These are phyloP conservation scores for Diplodia mutila DNA, from an alignment of 2,329 filamentous ascomycete species.

Conservation along the genomic window DNA sequence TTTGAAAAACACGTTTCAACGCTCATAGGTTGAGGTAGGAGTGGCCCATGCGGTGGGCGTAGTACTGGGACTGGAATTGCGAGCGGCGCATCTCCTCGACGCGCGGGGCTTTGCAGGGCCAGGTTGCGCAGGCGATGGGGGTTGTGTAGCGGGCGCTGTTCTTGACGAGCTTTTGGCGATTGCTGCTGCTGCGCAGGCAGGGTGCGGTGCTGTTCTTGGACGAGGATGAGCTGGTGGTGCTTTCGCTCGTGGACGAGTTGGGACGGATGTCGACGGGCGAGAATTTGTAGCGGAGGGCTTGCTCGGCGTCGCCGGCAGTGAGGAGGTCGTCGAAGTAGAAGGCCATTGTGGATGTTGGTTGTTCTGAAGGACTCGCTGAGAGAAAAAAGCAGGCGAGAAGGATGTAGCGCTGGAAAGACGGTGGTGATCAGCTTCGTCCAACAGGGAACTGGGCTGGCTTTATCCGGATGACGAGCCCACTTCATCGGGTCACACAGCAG, in stretches of 20 bases:
- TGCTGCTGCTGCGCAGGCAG: background rate
- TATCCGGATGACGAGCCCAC: background rate
- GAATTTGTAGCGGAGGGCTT: conserved; percentile 18
- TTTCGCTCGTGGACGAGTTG: background rate
- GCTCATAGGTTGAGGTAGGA: conserved; percentile 13
- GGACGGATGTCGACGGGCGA: conserved; percentile 1
- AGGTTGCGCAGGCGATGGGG: conserved; percentile 8
- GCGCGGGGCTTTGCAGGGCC: conserved; percentile 5
- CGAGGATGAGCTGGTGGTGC: background rate
- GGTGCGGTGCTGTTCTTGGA: background rate
- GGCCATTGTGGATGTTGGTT: background rate
- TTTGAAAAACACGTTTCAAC: background rate
- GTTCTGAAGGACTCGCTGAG: background rate
- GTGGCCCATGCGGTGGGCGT: conserved; percentile 3
- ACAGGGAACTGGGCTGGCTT: background rate
- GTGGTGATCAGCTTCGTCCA: background rate
- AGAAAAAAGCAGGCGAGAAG: background rate
- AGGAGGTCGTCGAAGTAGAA: conserved; percentile 25
- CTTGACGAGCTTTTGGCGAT: conserved; percentile 16
- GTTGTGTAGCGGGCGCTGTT: conserved; percentile 20
- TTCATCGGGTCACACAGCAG: background rate
- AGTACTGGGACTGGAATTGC: background rate
- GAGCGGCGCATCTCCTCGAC: background rate
- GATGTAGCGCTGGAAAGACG: background rate
- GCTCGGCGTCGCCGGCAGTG: conserved; percentile 18